phyloP scores from a whole-genome alignment of 257 asterid genomes.

The Plantago major region DNA sequence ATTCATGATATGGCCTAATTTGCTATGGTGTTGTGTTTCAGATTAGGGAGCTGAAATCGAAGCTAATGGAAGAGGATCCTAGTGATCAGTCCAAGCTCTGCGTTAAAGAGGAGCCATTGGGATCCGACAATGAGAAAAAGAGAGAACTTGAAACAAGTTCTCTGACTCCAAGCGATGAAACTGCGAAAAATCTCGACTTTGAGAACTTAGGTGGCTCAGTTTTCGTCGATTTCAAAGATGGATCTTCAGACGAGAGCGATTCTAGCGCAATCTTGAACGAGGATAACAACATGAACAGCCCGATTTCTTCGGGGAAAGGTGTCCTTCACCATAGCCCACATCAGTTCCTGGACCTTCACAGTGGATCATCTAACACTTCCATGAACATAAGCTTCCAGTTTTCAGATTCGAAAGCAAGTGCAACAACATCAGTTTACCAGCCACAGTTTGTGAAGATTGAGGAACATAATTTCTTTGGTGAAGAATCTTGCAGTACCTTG shows the following conservation, averaged over 20 bases:
- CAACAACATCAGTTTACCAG: constrained; percentile 23
- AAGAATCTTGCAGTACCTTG: constrained; percentile 68
- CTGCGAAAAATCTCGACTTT: constrained; percentile 30
- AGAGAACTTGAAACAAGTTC: constrained; percentile 16
- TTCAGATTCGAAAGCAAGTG: constrained; percentile 13
- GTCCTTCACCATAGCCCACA: constrained; percentile 25
- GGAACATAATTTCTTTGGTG: constrained; percentile 75
- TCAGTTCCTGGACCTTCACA: constrained; percentile 29
- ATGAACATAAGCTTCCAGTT: constrained; percentile 19
- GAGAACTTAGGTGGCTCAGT: constrained; percentile 30
- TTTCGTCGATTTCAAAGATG: constrained; percentile 55
- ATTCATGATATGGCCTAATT: not conserved
- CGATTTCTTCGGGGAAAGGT: constrained; percentile 43
- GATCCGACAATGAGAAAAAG: constrained; percentile 43
- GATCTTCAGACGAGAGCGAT: constrained; percentile 70
- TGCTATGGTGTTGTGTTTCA: constrained; percentile 6
- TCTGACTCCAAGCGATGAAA: constrained; percentile 27
- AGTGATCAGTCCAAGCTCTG: constrained; percentile 26
- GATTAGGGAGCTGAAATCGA: constrained; percentile 61
- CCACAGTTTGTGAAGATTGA: constrained; percentile 71
- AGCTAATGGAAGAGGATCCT: constrained; percentile 38
- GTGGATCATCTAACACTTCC: constrained; percentile 23
- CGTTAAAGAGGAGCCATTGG: constrained; percentile 53
- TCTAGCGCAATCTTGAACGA: constrained; percentile 82
- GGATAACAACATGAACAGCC: constrained; percentile 39